phyloP scores from a whole-genome alignment of 139 green algal genomes.

The Chloropicon primus region DNA sequence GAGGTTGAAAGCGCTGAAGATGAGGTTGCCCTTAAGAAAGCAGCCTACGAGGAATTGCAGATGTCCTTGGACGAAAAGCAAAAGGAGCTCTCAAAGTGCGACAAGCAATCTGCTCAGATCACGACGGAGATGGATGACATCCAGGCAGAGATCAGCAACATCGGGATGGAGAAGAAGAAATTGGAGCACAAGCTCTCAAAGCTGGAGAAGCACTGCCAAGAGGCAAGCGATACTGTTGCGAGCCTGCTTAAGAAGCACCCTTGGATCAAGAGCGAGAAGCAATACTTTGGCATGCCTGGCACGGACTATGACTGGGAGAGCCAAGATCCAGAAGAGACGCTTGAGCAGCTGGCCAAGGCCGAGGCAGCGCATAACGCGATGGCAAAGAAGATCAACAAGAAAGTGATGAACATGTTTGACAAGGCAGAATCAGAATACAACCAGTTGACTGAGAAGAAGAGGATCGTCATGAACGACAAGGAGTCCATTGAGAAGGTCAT shows the following conservation, averaged over 20 bases:
- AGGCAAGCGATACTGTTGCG: background rate
- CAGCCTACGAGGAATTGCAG: background rate
- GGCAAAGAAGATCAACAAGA: conserved; percentile 50
- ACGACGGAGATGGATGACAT: conserved; percentile 21
- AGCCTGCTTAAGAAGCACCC: conserved; percentile 44
- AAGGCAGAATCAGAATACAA: conserved; percentile 73
- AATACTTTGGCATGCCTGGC: conserved; percentile 45
- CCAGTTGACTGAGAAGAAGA: conserved; percentile 61
- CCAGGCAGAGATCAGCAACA: conserved; percentile 15
- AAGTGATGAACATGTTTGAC: conserved; percentile 79
- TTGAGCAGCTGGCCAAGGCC: conserved; percentile 1
- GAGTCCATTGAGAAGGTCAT: conserved; percentile 61
- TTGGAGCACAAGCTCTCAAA: conserved; percentile 5
- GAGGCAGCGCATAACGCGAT: conserved; percentile 18
- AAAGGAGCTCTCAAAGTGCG: conserved; percentile 51
- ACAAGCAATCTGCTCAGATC: conserved; percentile 53
- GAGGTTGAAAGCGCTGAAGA: conserved; percentile 1
- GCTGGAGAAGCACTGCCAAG: conserved; percentile 25
- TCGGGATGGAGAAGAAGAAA: conserved; percentile 11
- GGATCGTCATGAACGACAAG: conserved; percentile 61
- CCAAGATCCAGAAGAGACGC: conserved; percentile 19
- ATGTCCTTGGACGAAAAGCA: conserved; percentile 28
- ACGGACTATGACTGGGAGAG: conserved; percentile 69
- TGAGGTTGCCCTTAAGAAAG: background rate
- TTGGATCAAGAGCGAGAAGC: conserved; percentile 63